Base-by-base conservation (phyloP, 2,329 filamentous ascomycete species). In the Fonsecaea pedrosoi region DNA sequence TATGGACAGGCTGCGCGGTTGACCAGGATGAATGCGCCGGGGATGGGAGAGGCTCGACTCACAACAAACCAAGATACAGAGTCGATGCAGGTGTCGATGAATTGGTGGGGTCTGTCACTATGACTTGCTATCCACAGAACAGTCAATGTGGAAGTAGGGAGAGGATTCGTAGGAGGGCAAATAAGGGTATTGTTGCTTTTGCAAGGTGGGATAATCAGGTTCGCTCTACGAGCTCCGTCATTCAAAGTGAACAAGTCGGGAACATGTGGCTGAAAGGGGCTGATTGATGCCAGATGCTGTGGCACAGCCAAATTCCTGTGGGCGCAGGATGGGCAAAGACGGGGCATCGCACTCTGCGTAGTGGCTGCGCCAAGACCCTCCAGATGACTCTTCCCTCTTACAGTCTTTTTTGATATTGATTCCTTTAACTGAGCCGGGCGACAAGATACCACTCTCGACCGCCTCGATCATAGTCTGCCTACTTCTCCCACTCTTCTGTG, bases 161-260 rank as follows among this genome's bases (percentile, higher is more conserved):
- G 45, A 50, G 40, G 50, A 18, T 30, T 30, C 18, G 45, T 61
- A 25, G 37, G 42, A 54, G 32, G 59, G 45, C 45, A 50, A 25
- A 25, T 12, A 59, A 64, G 40, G 42, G 45, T 53, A 55, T 57
- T 48, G 64, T 59, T 60, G 64, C 21, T 54, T 58, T 50, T 56
- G 54, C 37, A 62, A 63, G 55, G 64, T 63, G 64, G 59, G 64
- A 67, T 67, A 63, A 60, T 63, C 64, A 62, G 53, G 60, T 67
- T 61, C 45, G 54, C 40, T 42, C 54, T 12, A 55, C 53, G 64
- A 63, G 60, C 64, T 67, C 64, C 64, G 60, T 67, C 64, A 67
- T 67, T 54, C 50, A 62, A 60, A n/a, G 21, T 60, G 57, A 60
- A 50, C 25, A 25, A 55, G 53, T 54, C 57, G 21, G 38, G 18